Evolutionary conservation across 139 green algal species (phyloP), one percentile per base, ranked within the genome.

Genomic region (Axilococcus clingmanii): DNA sequence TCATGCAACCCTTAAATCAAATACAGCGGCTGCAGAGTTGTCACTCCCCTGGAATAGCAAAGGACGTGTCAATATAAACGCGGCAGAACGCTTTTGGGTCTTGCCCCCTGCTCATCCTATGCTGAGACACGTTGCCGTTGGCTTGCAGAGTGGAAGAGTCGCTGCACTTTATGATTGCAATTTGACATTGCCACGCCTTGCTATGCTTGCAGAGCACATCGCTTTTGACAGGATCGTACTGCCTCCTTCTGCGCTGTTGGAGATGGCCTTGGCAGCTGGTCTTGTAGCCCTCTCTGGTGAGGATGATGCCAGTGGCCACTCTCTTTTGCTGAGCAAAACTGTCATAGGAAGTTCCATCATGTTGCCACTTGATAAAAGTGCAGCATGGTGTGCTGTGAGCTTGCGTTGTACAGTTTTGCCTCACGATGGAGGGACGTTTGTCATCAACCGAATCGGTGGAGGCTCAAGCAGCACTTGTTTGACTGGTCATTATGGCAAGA

Each of bases 161-260:
- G 31, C 3, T 6, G 22, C 43, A 7, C 25, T 7, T 1, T 81
- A 83, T 31, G 34, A 69, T 19, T 43, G 64, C 6, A 27, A 48
- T 23, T 17, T 28, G 17, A 23, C 29, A 17, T 7, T 28, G 4
- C 17, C 11, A 5, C 23, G 57, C 7, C 40, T 78, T 7, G 59
- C 64, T 2, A 79, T 73, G 38, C 60, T 89, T 20, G 43, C 55
- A 8, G 70, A 94, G 36, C 85, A 94, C 42, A 25, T 58, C 7
- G 79, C 87, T 25, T 37, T 56, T 14, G 77, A 72, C 3, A 42
- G 66, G 20, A 52, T 65, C 14, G 59, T 90, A 6, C 66, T 90
- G 49, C 81, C 81, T 8, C 80, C 62, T 7, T 62, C 79, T 9
- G 78, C 70, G 41, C 84, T 88, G 74, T 42, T 84, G 17, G 81